These are phyloP conservation scores for Neofusicoccum kwambonambiense DNA, from an alignment of 2,329 filamentous ascomycete species.

Conservation along the genomic window DNA sequence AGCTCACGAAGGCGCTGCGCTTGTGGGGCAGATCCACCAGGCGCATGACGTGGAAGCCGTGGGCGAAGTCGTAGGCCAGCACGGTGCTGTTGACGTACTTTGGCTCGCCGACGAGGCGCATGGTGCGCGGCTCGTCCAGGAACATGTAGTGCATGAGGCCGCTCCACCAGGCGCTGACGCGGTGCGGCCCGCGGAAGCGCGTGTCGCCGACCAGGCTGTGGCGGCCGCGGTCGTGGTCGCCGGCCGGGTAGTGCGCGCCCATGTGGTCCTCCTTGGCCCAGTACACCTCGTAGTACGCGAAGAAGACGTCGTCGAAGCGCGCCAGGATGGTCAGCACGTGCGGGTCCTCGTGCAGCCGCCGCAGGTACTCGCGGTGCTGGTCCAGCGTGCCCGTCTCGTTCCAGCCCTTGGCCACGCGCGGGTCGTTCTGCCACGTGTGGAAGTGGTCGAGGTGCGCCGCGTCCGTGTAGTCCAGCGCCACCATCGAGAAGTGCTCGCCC, in stretches of 20 bases:
- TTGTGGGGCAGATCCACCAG: conserved; percentile 72
- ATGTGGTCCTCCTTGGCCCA: conserved; percentile 68
- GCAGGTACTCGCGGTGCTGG: conserved; percentile 70
- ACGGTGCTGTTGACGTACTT: conserved; percentile 69
- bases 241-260: conserved; percentile 57
- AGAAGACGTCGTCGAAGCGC: conserved; percentile 67
- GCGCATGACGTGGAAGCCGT: conserved; percentile 71
- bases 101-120: conserved; percentile 64
- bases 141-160: conserved; percentile 60
- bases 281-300: conserved; percentile 79
- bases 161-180: conserved; percentile 59
- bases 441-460: conserved; percentile 67
- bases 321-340: conserved; percentile 71
- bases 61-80: conserved; percentile 71
- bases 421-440: conserved; percentile 81
- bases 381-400: conserved; percentile 75
- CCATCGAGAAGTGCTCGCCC: conserved; percentile 73
- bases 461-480: conserved; percentile 66
- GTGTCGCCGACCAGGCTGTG: conserved; percentile 60
- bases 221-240: conserved; percentile 58
- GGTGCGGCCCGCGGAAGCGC: conserved; percentile 54
- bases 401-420: conserved; percentile 76
- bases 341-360: conserved; percentile 66
- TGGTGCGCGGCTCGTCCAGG: conserved; percentile 58
- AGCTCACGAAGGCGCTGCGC: conserved; percentile 65